Evolutionary conservation across 2,329 filamentous ascomycete species (phyloP), one percentile per base, ranked within the genome.

Genomic region (Diplocarpon mali): DNA sequence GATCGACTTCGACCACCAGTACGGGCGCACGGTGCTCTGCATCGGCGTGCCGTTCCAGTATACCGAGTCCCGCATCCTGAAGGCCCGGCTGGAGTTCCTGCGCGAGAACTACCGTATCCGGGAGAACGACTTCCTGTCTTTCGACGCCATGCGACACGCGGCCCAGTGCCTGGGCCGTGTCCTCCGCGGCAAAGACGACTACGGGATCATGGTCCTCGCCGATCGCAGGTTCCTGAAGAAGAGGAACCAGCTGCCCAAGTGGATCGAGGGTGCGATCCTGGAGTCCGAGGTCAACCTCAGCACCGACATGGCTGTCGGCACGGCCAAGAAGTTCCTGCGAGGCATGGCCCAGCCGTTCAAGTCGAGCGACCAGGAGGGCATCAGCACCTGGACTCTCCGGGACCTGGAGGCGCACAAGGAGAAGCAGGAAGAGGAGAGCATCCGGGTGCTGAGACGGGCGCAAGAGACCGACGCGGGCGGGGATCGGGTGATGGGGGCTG

Each of bases 1-100:
- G 38, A 96, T 98, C 55, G 92, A 98, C 77, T 98, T 98, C 59
- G 92, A 98, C 64, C 92, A 98, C 60, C 92, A 98, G 59, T 98
- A 95, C 63, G 92, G 92, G 32, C 83, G 92, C 44, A 92, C 90
- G 11, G 93, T 98, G 66, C 64, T 98, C 39, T 95, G 89, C 61
- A 95, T 98, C 54, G 92, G 92, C 35, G 90, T 96, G 1, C 92
- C 92, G 0, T 98, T 96, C 67, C 92, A 98, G 65, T 98, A 98
- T 68, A 98, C 93, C 2, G 92, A 98, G 63, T 96, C 89, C 0
- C 80, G 92, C 28, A 98, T 98, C 48, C 72, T 98, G 37, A 98
- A 96, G 67, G 92, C 92, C 1, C 79, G 92, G 2, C 76, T 98
- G 3, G 88, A 98, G 60, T 98, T 98, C 62, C 66, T 98, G n/a